These are phyloP conservation scores for Schizophyllum commune DNA, from an alignment of 1,284 basidiomycete species.

Conservation along the genomic window DNA sequence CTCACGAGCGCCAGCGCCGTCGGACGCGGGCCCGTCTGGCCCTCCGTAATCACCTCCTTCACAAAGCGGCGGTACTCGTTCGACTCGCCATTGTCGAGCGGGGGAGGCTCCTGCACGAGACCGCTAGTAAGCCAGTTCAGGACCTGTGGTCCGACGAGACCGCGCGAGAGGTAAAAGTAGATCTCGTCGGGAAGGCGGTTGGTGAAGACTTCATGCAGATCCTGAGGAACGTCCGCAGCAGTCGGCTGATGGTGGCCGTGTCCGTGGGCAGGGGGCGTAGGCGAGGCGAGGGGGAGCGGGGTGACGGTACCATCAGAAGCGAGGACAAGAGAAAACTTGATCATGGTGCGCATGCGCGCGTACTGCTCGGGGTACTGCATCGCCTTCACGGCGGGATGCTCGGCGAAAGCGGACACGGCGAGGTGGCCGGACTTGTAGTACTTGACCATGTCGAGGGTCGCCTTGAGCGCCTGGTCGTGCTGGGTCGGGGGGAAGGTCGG, in stretches of 20 bases:
- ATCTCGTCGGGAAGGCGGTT: constrained; percentile 93
- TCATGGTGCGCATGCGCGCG: constrained; percentile 84
- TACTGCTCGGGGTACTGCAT: constrained; percentile 82
- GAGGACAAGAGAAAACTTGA: constrained; percentile 89
- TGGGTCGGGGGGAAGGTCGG: constrained; percentile 81
- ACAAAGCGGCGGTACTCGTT: constrained; percentile 93
- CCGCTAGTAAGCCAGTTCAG: constrained; percentile 88
- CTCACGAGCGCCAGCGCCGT: constrained; percentile 84
- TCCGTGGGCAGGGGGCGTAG: constrained; percentile 39
- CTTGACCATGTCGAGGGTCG: constrained; percentile 83
- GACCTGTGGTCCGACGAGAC: constrained; percentile 80
- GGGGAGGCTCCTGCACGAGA: constrained; percentile 81
- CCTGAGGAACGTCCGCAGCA: constrained; percentile 80
- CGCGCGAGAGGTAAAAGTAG: constrained; percentile 93
- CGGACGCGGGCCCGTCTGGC: constrained; percentile 84
- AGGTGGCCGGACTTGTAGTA: constrained; percentile 83
- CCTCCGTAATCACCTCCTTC: constrained; percentile 93
- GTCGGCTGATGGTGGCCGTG: constrained; percentile 59
- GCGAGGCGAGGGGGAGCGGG: constrained; percentile 80
- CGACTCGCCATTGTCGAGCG: constrained; percentile 91
- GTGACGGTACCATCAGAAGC: constrained; percentile 85
- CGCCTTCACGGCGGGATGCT: constrained; percentile 72
- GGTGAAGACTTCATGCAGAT: constrained; percentile 95
- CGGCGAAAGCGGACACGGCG: constrained; percentile 70
- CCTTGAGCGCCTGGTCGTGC: constrained; percentile 75